Evolutionary conservation across 768 basidiomycete genomes (phyloP), one percentile per base, ranked within the genome.

Genomic region (Mycena epipterygia): DNA sequence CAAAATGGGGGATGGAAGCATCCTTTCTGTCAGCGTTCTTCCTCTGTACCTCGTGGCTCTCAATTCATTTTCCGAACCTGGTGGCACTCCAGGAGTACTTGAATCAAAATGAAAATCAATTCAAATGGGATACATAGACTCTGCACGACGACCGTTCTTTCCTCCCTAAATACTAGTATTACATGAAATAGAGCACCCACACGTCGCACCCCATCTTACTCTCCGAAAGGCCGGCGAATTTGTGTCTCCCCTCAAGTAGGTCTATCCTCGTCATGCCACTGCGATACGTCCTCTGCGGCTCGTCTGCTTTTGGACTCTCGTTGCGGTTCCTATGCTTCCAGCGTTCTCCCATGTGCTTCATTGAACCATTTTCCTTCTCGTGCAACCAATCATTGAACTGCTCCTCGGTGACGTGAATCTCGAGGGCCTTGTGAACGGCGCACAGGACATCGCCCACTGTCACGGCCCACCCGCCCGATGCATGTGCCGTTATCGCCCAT

Each of bases 401-500:
- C 13, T 46, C 23, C 46, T 71, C 51, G 14, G 44, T 48, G 23
- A 71, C 52, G 12, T 5, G 42, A 11, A 71, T 56, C 12, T 16
- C 23, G 6, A 71, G 44, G n/a, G 51, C 60, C 6, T 30, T 32
- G 9, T 25, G 16, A 7, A 71, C 60, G 8, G 64, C 53, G 1
- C 17, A 2, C 11, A 67, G 32, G 19, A 67, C 59, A 25, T 71
- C 70, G 5, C 42, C 64, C 0, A 71, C 70, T 33, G 51, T 61
- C 41, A 71, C n/a, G n/a, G n/a, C 64, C 23, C 27, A 42, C 27
- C 14, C 37, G 11, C 48, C 27, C 7, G 73, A 66, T 29, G 67
- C 58, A 37, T 72, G 73, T 1, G 27, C 74, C 16, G 71, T 70
- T 42, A 71, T 68, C 35, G 61, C 41, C 69, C 73, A 74, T 16